phyloP scores from a whole-genome alignment of 2,329 filamentous ascomycete genomes.

The Chaetomium globosum region DNA sequence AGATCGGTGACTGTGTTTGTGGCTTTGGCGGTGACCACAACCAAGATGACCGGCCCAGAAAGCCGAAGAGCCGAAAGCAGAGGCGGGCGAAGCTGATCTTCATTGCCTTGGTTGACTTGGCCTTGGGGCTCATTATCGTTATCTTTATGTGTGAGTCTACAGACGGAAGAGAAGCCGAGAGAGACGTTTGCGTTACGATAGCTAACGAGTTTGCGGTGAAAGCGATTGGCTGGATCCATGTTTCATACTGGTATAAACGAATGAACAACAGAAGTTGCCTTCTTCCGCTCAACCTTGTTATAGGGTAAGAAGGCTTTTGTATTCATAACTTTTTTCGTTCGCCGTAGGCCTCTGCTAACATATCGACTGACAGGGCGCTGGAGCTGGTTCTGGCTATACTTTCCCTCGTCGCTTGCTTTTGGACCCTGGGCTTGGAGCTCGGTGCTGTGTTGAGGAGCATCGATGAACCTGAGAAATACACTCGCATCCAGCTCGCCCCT shows the following conservation, averaged over 20 bases:
- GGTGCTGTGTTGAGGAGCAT: not conserved
- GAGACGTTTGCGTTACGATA: not conserved
- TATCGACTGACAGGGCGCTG: not conserved
- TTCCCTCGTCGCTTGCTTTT: not conserved
- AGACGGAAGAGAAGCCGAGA: not conserved
- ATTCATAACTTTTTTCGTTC: not conserved
- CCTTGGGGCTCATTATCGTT: not conserved
- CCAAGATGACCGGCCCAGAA: not conserved
- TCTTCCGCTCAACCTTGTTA: not conserved
- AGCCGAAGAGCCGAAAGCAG: not conserved
- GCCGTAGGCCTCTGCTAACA: not conserved
- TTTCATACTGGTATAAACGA: not conserved
- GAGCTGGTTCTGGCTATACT: not conserved
- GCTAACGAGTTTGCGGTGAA: not conserved
- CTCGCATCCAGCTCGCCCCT: constrained; percentile 8
- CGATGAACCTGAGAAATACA: not conserved
- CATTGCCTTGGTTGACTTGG: not conserved
- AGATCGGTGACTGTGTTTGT: not conserved
- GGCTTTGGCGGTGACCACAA: constrained; percentile 8
- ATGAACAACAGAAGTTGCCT: not conserved
- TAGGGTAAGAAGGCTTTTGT: constrained; percentile 2
- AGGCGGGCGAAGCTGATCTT: constrained; percentile 32
- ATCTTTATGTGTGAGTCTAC: not conserved
- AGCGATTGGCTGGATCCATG: not conserved
- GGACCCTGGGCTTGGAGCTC: not conserved